phyloP scores from a whole-genome alignment of 108 stramenopile species.

The Fragilariopsis cylindrus region DNA sequence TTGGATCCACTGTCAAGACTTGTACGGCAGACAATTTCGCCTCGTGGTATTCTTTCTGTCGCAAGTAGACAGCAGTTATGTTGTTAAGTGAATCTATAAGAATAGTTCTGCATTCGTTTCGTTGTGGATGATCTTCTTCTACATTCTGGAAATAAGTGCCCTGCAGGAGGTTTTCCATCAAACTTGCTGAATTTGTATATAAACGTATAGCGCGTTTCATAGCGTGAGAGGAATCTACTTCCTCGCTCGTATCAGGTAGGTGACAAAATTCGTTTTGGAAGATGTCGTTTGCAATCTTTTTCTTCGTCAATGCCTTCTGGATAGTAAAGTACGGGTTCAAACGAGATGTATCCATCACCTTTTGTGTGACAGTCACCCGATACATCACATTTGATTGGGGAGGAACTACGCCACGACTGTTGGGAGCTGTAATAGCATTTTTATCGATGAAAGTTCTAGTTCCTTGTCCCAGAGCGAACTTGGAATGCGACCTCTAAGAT shows the following conservation, averaged over 20 bases:
- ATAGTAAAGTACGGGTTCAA: slow-evolving; percentile 49
- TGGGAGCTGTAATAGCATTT: background rate
- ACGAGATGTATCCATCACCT: slow-evolving; percentile 43
- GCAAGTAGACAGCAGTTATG: slow-evolving; percentile 45
- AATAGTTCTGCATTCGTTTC: slow-evolving; percentile 26
- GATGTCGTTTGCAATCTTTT: slow-evolving; percentile 58
- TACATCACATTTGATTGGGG: slow-evolving; percentile 47
- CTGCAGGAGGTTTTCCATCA: slow-evolving; percentile 30
- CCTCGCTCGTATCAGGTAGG: slow-evolving; percentile 8
- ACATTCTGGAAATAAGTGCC: slow-evolving; percentile 38
- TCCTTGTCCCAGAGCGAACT: slow-evolving; percentile 51
- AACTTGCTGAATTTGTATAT: slow-evolving; percentile 34
- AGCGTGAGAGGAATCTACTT: slow-evolving; percentile 25
- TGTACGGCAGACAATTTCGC: slow-evolving; percentile 51
- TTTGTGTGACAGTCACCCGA: slow-evolving; percentile 37
- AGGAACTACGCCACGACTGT: slow-evolving; percentile 25
- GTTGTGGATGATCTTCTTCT: slow-evolving; percentile 42
- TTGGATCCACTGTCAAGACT: slow-evolving; percentile 43
- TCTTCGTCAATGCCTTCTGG: slow-evolving; percentile 42
- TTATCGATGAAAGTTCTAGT: slow-evolving; percentile 18
- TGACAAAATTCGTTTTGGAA: slow-evolving; percentile 41
- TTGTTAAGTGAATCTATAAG: slow-evolving; percentile 60
- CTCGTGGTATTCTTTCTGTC: slow-evolving; percentile 46
- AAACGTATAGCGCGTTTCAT: slow-evolving; percentile 35
- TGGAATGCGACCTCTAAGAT: slow-evolving; percentile 37